Base-by-base conservation (phyloP, 805 yeast species). In the Helenozyma baotianmanensis region DNA sequence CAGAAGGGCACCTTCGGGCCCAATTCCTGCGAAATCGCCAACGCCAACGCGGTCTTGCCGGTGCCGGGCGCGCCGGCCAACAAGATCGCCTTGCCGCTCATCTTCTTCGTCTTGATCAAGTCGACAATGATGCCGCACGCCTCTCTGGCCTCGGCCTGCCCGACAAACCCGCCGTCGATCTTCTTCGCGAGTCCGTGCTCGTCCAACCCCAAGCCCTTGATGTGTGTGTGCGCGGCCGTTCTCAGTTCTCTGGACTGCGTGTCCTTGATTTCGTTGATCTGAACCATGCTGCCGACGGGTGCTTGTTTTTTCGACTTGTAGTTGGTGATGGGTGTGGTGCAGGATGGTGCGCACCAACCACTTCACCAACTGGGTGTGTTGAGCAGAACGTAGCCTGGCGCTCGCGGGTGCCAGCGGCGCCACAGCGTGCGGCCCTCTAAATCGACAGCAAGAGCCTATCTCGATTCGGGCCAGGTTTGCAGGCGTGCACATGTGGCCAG, bases 21-120 rank as follows among this genome's bases (percentile, higher is more conserved):
- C 49, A 92, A 70, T 57, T 87, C 96, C 58, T 92, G 97, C 3
- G 97, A 86, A 36, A 92, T 80, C 2, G 97, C 98, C 50, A 92
- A 71, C 0, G 97, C 97, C 51, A 92, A 72, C 1, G 98, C 98
- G 3, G 98, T 92, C 58, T 92, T 92, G 55, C 98, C 98, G 5
- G 97, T 90, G 0, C 97, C 96, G 8, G 98, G 97, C 5, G 95
- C 95, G 32, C 98, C 98, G 1, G 98, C 97, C 34, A 92, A 71
- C 39, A 92, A 63, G 32, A 92, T 79, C n/a, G 96, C 97, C 53
- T 90, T 84, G 18, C 98, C 98, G 32, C 95, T 82, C 81, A 92
- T 83, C 60, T 81, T 86, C 51, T 86, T 87, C 21, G 85, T 80
- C 62, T 88, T 89, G 64, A 92, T 87, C 62, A 92, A 70, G 61